Evolutionary conservation across 768 basidiomycete species (phyloP).

Genomic region (Trametes gibbosa): DNA sequence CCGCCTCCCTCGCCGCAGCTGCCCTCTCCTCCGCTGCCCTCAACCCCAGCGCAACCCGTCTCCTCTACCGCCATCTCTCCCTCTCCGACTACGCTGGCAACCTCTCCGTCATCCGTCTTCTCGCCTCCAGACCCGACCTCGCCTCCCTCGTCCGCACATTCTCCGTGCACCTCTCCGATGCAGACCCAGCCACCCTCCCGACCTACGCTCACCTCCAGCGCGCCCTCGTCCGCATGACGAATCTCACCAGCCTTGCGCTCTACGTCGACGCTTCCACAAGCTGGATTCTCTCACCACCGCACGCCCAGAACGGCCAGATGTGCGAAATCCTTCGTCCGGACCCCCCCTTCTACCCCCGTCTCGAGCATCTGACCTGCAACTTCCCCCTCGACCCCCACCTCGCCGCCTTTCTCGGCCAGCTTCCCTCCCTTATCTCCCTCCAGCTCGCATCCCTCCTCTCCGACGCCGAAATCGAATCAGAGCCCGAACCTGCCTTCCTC

Average conservation of each 20-base stretch:
- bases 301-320: conserved; percentile 7
- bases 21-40: conserved; percentile 43
- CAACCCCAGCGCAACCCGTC: conserved; percentile 50
- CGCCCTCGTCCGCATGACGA: conserved; percentile 61
- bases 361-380: conserved; percentile 57
- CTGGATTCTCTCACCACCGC: conserved; percentile 46
- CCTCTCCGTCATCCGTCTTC: conserved; percentile 49
- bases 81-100: conserved; percentile 45
- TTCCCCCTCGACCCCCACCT: conserved; percentile 61
- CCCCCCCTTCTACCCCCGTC: conserved; percentile 38
- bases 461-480: conserved; percentile 9
- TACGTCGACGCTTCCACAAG: conserved; percentile 46
- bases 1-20: conserved; percentile 44
- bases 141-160: conserved; percentile 64
- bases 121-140: conserved; percentile 54
- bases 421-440: conserved; percentile 54
- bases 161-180: conserved; percentile 48
- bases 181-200: conserved; percentile 37
- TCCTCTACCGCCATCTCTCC: conserved; percentile 60
- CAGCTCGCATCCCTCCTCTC: conserved; percentile 44
- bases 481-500: conserved; percentile 24
- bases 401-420: conserved; percentile 54
- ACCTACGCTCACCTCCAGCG: conserved; percentile 44
- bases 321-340: not conserved
- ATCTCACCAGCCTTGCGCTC: conserved; percentile 55